Base-by-base conservation (phyloP, 2,329 filamentous ascomycete genomes). In the Thielaviopsis euricoi region DNA sequence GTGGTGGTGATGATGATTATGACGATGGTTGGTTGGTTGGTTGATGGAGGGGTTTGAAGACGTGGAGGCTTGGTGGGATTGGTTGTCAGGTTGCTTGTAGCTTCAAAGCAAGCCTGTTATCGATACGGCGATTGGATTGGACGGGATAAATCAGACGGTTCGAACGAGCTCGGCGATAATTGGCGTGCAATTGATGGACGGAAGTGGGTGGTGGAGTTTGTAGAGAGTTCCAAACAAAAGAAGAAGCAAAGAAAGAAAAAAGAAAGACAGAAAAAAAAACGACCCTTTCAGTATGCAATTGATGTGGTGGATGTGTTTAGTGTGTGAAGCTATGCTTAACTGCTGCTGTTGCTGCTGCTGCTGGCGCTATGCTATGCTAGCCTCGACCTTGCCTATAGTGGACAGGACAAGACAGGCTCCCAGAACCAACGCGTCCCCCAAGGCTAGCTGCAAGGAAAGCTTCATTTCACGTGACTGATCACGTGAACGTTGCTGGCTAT, bases 381-480 rank as follows among this genome's bases (percentile, higher is more conserved):
- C 55, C 25, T 55, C 25, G 46, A 43, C 56, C 50, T 58, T 58
- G 29, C 25, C 56, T 55, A 58, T 37, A 49, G 51, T 51, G 23
- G 50, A 58, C 56, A 58, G 56, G 56, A 49, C 37, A 40, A 19
- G 50, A 58, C 56, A 58, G 56, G 56, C 56, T 58, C 37, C 56
- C 56, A 58, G 37, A 33, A 48, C 37, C 51, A 53, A 58, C 56
- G 51, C 56, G 56, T 58, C 50, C 50, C n/a, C 25, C 53, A 55
- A 55, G 53, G 53, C 53, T 55, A 48, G 22, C 22, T 29, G 23
- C 40, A 29, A 29, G 33, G 26, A 5, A n/a, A 25, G 22, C 33
- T 54, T 3, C 10, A 1, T 2, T 12, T 55, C 53, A 55, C 53
- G 53, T 55, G 53, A 46, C 23, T 1, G 1, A 1, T 49, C 22